Evolutionary conservation across 2,329 filamentous ascomycete genomes (phyloP), one percentile per base, ranked within the genome.

Genomic region (Sarocladiaceae sp.): DNA sequence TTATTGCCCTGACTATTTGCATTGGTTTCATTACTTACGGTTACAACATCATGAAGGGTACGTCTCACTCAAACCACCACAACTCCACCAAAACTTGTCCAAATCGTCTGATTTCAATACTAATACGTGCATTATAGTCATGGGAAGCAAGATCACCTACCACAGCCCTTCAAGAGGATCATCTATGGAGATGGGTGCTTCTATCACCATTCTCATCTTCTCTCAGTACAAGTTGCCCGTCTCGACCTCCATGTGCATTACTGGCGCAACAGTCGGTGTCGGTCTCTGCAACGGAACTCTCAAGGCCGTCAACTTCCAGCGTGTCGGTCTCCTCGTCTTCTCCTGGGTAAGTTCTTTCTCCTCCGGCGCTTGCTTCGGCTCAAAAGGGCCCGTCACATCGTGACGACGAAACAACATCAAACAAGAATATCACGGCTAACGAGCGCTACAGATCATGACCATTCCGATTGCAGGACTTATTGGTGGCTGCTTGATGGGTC

Each of bases 31-130:
- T 84, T 63, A 90, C 86, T 13, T 90, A 90, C 61, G 87, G 87
- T 10, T 90, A 90, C 74, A 90, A 90, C 74, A 90, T 90, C 71
- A 90, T 90, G 86, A 89, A 88, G 73, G 83, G 80, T 83, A 70
- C 67, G 77, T 57, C 11, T 6, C 7, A n/a, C 8, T 8, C 6
- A 10, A 11, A 26, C 17, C n/a, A 25, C 8, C 3, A 31, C n/a
- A 15, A 3, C 25, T 25, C 18, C 7, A 20, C 17, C 28, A n/a
- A n/a, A n/a, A n/a, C n/a, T 4, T 11, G 12, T 15, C 15, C 44
- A 28, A 31, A 13, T 17, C 17, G 13, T 17, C 20, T 17, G 23
- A 40, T 7, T 7, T 20, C 12, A 4, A 58, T 57, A 55, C 57
- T 63, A 55, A 62, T 52, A n/a, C 31, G 13, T 5, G 3, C 7